Base-by-base conservation (phyloP, 1,284 basidiomycete genomes). In the Phylloboletellus chloephorus region DNA sequence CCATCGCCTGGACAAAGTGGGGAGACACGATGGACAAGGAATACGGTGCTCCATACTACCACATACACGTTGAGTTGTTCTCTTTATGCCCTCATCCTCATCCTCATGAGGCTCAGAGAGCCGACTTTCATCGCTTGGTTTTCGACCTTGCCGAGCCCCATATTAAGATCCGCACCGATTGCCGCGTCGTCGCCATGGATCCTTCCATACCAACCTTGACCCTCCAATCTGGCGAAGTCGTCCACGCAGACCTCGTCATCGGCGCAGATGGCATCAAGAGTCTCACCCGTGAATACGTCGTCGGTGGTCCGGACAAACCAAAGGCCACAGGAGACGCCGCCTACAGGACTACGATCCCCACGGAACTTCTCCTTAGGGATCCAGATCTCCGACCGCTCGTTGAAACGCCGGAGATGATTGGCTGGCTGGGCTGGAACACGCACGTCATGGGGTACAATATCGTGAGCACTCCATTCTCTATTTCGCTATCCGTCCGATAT, bases 211-310 rank as follows among this genome's bases (percentile, higher is more conserved):
- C 63, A 7, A 54, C 57, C 16, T 55, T 75, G 12, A 71, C 64
- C 6, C 57, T 72, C 39, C 52, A 63, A 37, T 63, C 66, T 4
- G 74, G 75, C 4, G 66, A 72, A 47, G 54, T 67, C 11, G 48
- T 77, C 26, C 48, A 48, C 5, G 66, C 67, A 4, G 72, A 79
- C 46, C 44, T 79, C 10, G 57, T 77, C 39, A 60, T 79, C 9
- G 76, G 74, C 11, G 74, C 74, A 2, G 77, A 79, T 46, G 77
- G 77, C 3, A 60, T 79, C 22, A 71, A 73, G 52, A 72, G 68
- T 42, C 50, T 61, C 11, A 58, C 72, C 1, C 64, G 75, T 0
- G 55, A 67, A 43, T 58, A 66, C 12, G 67, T 77, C 17, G 64
- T 70, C 7, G 71, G 73, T 0, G 52, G 53, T 1, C 54, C 57